These are phyloP conservation scores for Ascochyta fabae DNA, from an alignment of 2,329 filamentous ascomycete genomes.

Conservation along the genomic window DNA sequence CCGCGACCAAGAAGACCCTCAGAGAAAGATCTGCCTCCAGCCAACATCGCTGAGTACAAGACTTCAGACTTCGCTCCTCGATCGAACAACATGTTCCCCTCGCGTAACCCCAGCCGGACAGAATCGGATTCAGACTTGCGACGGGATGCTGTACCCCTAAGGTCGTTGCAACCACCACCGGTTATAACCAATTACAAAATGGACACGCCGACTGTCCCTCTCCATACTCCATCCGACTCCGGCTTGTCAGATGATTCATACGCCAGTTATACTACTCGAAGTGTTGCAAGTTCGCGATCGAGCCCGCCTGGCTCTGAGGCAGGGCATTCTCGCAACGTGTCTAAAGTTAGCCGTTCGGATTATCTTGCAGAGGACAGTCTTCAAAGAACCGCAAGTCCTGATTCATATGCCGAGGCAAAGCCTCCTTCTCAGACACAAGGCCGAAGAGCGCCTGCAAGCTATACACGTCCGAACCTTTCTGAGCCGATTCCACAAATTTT, in stretches of 20 bases:
- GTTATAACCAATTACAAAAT: slow-evolving; percentile 21
- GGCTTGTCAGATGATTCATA: slow-evolving; percentile 50
- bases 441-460: slow-evolving; percentile 27
- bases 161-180: slow-evolving; percentile 29
- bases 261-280: slow-evolving; percentile 42
- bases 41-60: slow-evolving; percentile 30
- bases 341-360: slow-evolving; percentile 35
- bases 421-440: slow-evolving; percentile 22
- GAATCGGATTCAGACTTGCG: slow-evolving; percentile 23
- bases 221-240: slow-evolving; percentile 50
- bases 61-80: slow-evolving; percentile 25
- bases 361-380: slow-evolving; percentile 32
- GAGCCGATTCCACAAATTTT: slow-evolving; percentile 30
- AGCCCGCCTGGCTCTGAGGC: slow-evolving; percentile 48
- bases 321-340: slow-evolving; percentile 42
- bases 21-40: slow-evolving; percentile 32
- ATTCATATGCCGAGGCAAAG: slow-evolving; percentile 33
- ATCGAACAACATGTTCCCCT: slow-evolving; percentile 30
- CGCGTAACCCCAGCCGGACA: slow-evolving; percentile 32
- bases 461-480: slow-evolving; percentile 28
- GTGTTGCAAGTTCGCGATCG: slow-evolving; percentile 47
- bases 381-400: slow-evolving; percentile 40
- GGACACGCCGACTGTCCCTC: slow-evolving; percentile 34
- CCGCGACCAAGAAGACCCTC: slow-evolving; percentile 35
- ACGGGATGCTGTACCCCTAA: slow-evolving; percentile 8